These are phyloP conservation scores for Chlorella sp. DNA, from an alignment of 139 green algal species.

Conservation along the genomic window DNA sequence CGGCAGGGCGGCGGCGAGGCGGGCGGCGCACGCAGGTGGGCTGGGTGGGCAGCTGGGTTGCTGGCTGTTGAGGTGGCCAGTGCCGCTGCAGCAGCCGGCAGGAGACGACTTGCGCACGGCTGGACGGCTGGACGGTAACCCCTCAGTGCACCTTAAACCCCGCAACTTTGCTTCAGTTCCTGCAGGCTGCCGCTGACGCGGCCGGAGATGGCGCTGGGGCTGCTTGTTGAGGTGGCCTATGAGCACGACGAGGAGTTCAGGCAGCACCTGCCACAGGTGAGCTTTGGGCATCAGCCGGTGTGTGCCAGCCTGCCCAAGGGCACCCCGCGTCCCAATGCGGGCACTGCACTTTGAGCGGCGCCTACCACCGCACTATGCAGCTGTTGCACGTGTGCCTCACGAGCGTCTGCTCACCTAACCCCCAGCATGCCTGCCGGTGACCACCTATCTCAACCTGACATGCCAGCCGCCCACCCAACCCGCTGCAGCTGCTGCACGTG, in stretches of 20 bases:
- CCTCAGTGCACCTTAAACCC: background rate
- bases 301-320: no score
- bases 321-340: no score
- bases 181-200: slow-evolving; percentile 55
- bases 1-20: background rate
- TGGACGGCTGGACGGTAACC: background rate
- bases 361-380: no score
- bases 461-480: slow-evolving; percentile 22
- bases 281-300: no score
- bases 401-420: background rate
- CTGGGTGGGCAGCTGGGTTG: background rate
- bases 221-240: slow-evolving; percentile 88
- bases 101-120: no score
- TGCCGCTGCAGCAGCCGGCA: no score
- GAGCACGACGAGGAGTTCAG: slow-evolving; percentile 91
- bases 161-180: background rate
- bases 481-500: slow-evolving; percentile 26
- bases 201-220: slow-evolving; percentile 90
- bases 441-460: slow-evolving; percentile 45
- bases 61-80: no score
- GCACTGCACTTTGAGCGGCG: no score
- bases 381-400: slow-evolving; percentile 32
- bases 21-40: background rate
- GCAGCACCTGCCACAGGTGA: slow-evolving; percentile 70
- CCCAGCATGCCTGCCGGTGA: background rate